Percentiles rank a stretch among this genome's conserved stretches.
phyloP scores from a whole-genome alignment of 2,329 filamentous ascomycete species.

The Ophiostoma australiae region DNA sequence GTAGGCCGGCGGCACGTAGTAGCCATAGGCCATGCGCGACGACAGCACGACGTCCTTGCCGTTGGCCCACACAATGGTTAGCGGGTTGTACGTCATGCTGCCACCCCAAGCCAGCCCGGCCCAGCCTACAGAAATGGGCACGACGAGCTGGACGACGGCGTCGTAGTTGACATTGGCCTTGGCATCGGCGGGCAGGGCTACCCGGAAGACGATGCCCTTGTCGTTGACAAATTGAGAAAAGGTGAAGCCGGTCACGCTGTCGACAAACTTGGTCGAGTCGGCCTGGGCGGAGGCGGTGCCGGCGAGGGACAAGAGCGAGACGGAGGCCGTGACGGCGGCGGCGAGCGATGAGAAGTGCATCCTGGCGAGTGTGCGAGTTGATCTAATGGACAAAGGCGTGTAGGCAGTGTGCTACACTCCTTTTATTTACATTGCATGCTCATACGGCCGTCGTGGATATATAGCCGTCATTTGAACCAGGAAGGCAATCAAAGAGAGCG shows the following conservation, averaged over 20 bases:
- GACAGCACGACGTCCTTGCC: slow-evolving; percentile 40
- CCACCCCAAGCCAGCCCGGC: slow-evolving; percentile 48
- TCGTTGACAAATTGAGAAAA: slow-evolving; percentile 41
- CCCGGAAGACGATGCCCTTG: slow-evolving; percentile 37
- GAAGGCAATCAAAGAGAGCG: not conserved
- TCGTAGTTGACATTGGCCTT: slow-evolving; percentile 31
- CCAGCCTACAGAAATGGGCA: slow-evolving; percentile 44
- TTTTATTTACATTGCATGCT: not conserved
- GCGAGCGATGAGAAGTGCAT: not conserved
- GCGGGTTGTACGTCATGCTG: slow-evolving; percentile 45
- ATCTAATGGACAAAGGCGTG: not conserved
- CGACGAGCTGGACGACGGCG: slow-evolving; percentile 40
- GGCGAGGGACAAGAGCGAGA: not conserved
- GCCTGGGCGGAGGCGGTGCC: slow-evolving; percentile 28
- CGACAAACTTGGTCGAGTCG: slow-evolving; percentile 35
- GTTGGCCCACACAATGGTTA: slow-evolving; percentile 44
- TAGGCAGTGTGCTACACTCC: not conserved
- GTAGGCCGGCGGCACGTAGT: slow-evolving; percentile 35
- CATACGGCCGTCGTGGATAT: not conserved
- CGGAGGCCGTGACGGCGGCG: not conserved
- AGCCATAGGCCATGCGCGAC: slow-evolving; percentile 41
- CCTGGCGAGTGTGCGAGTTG: not conserved
- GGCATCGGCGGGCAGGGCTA: slow-evolving; percentile 35
- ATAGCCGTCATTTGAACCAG: not conserved
- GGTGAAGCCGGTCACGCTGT: slow-evolving; percentile 40